Conservation (phyloP, 345 rosid species). For the Geranium rotundifolium region DNA sequence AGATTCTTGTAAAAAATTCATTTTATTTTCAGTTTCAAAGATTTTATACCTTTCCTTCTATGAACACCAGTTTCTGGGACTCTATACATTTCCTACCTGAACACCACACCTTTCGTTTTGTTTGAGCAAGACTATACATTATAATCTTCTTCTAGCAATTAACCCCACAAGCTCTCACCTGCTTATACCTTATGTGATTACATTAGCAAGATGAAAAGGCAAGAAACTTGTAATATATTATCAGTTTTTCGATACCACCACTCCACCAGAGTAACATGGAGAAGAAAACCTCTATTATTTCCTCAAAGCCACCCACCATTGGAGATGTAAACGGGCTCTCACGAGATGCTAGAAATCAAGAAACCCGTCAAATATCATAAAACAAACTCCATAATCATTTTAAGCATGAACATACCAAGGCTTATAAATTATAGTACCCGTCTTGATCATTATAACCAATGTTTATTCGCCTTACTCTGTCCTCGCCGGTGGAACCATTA, state of each 20-base stretch:
- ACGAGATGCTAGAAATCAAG: constrained; percentile 27
- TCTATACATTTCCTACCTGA: too few relatives aligned
- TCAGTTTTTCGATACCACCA: constrained; percentile 22
- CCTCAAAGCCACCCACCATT: constrained; percentile 37
- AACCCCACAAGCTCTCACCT: constrained; percentile 9
- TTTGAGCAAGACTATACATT: constrained; percentile 19
- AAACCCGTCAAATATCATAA: background rate
- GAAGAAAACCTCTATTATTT: constrained; percentile 19
- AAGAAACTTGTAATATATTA: constrained; percentile 16
- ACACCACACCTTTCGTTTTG: constrained; percentile 11
- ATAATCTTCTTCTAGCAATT: constrained; percentile 19
- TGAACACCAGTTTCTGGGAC: too few relatives aligned
- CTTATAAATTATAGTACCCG: constrained; percentile 27
- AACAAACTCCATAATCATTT: background rate
- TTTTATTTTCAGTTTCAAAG: constrained; percentile 16
- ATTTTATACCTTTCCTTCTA: constrained; percentile 16
- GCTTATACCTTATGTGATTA: constrained; percentile 23
- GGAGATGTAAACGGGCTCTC: constrained; percentile 80
- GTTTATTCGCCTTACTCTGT: constrained; percentile 27
- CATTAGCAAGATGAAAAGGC: constrained; percentile 3
- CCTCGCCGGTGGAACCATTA: constrained; percentile 36
- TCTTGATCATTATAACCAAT: constrained; percentile 45
- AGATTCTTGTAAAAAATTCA: constrained; percentile 9
- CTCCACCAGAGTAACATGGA: constrained; percentile 20
- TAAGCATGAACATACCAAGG: too few relatives aligned